Percentiles rank a stretch among this genome's conserved stretches.
Evolutionary conservation across 2,329 filamentous ascomycete species (phyloP).

Genomic region (Blastomyces silverae): DNA sequence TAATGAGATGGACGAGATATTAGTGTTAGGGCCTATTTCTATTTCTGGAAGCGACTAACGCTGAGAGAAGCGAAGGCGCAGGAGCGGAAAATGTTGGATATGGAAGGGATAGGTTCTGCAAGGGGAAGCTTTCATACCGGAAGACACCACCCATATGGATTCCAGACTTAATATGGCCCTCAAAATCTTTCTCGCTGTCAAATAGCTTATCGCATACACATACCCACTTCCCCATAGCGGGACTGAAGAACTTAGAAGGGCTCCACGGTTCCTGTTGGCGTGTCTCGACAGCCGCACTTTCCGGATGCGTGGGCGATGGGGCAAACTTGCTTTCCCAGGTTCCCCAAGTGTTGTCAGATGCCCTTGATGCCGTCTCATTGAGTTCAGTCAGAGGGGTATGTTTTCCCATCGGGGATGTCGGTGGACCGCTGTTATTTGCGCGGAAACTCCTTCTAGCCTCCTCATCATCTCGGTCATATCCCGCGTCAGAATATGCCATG

Average conservation of each 20-base stretch:
- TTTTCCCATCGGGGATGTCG: neutral
- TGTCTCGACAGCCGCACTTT: neutral
- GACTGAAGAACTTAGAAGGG: conserved; percentile 30
- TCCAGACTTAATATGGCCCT: conserved; percentile 30
- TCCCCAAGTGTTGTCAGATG: neutral
- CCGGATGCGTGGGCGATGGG: neutral
- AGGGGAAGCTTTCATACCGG: conserved; percentile 20
- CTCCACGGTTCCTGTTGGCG: conserved; percentile 24
- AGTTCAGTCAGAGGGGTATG: neutral
- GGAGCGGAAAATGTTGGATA: neutral
- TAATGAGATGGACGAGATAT: conserved; percentile 17
- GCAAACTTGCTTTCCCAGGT: conserved; percentile 4
- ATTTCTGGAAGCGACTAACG: conserved; percentile 2
- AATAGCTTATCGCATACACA: conserved; percentile 34
- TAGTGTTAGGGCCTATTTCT: conserved; percentile 17
- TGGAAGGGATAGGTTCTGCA: neutral
- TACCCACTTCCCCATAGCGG: conserved; percentile 27
- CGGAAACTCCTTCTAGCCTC: neutral
- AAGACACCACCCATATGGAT: conserved; percentile 24
- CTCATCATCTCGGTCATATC: neutral
- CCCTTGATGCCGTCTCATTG: neutral
- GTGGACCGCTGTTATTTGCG: neutral
- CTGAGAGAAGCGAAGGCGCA: neutral
- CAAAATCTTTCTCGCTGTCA: conserved; percentile 25
- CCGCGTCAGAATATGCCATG: conserved; percentile 23